Base-by-base conservation (phyloP, 805 yeast species). In the Ogataea siamensis region DNA sequence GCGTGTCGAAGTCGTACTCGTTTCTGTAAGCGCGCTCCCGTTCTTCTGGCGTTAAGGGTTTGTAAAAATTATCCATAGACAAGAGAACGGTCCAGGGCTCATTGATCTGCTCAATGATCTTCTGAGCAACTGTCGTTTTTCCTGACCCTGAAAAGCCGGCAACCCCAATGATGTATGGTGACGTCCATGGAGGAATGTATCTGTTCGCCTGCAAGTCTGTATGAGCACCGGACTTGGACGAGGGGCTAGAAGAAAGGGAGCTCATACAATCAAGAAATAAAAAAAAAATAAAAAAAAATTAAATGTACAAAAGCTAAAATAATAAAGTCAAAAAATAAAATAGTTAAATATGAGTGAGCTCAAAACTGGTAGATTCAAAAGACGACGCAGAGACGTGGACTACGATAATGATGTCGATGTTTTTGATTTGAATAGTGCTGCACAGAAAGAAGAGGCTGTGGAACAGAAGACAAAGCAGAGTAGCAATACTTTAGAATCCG, bases 1-100 rank as follows among this genome's bases (percentile, higher is more conserved):
- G 98, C 12, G 74, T 70, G 62, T 93, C 99, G 53, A 93, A 86
- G 59, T 93, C 97, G 55, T 71, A 85, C 46, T 87, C 76, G 49
- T 82, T 68, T 8, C 63, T 55, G 56, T 81, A 83, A 0, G 97
- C 98, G 36, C 49, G 53, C 40, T 66, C 51, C 12, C 83, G 68
- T 46, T 86, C 76, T 28, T 78, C 91, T 2, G 60, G 63, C 1
- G 68, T 71, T 49, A 93, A 67, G 0, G 93, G 93, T 32, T 73
- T 78, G 64, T 93, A 93, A 58, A 91, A 93, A 62, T 91, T 91
- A 58, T 93, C 99, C 64, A 88, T 71, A 2, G 96, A 84, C 14
- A 91, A 57, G 40, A 93, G 67, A 9, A 93, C 91, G 0, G 97
- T 87, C 96, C 98, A 89, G 1, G 98, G 98, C 39, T 87, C 87